These are phyloP conservation scores for Nosema bombycis DNA, from an alignment of 371 early-diverging fungal genomes.

Conservation along the genomic window DNA sequence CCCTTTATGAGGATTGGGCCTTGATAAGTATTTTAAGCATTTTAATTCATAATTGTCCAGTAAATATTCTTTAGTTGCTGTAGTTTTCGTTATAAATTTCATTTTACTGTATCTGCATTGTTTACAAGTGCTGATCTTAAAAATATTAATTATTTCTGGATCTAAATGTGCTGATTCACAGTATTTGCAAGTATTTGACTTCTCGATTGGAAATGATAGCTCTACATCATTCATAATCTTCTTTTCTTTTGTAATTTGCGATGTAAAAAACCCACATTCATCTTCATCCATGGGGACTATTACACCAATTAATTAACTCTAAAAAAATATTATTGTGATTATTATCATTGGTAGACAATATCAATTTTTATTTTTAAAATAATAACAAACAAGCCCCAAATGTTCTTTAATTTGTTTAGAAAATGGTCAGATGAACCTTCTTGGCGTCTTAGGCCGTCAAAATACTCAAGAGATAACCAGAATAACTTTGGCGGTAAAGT, in stretches of 20 bases:
- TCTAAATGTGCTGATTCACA: constrained; percentile 50
- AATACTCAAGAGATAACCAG: constrained; percentile 44
- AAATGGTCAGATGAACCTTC: constrained; percentile 11
- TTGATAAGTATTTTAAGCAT: constrained; percentile 40
- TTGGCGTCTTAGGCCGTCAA: constrained; percentile 61
- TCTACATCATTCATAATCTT: background rate
- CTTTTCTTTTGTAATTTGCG: background rate
- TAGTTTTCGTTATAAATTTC: constrained; percentile 62
- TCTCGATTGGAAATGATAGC: background rate
- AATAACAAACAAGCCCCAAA: constrained; percentile 13
- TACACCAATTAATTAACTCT: background rate
- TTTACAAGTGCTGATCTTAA: constrained; percentile 53
- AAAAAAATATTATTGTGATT: background rate
- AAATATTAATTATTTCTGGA: constrained; percentile 45
- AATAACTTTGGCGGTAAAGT: constrained; percentile 64
- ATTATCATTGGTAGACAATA: background rate
- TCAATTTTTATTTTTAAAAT: background rate
- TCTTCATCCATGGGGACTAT: background rate
- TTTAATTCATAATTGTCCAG: constrained; percentile 56
- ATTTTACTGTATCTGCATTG: constrained; percentile 46
- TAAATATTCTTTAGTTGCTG: constrained; percentile 59
- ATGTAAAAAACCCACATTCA: background rate
- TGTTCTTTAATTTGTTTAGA: constrained; percentile 57
- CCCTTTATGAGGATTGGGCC: constrained; percentile 59
- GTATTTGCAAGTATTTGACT: constrained; percentile 39